A percentile compares a stretch with the other conserved stretches of the same genome.
Evolutionary conservation across 2,329 filamentous ascomycete genomes (phyloP).

Genomic region (Clathrospora elynae): DNA sequence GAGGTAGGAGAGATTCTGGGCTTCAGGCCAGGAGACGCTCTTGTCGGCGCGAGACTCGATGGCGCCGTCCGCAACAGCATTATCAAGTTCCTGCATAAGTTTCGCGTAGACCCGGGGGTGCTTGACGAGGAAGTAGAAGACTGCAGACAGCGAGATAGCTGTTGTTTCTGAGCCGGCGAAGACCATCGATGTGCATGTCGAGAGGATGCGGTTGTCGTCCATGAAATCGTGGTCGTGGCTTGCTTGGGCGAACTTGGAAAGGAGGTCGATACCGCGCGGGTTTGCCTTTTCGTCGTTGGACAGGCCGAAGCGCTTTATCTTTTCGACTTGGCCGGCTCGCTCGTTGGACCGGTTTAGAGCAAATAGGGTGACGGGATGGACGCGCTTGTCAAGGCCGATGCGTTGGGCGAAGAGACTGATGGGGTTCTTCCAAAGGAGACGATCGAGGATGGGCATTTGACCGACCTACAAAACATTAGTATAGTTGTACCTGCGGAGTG

Average conservation of each 20-base stretch:
- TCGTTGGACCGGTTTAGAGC: conserved; percentile 70
- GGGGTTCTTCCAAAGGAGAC: conserved; percentile 74
- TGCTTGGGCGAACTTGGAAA: conserved; percentile 74
- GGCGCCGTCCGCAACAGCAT: conserved; percentile 58
- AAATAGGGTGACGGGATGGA: conserved; percentile 75
- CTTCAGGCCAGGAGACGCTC: conserved; percentile 71
- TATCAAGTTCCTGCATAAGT: conserved; percentile 67
- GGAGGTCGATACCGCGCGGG: conserved; percentile 60
- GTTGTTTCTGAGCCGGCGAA: conserved; percentile 81
- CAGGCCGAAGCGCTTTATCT: conserved; percentile 52
- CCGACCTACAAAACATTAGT: conserved; percentile 59
- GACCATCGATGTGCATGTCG: conserved; percentile 72
- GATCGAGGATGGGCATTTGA: conserved; percentile 74
- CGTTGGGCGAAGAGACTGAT: conserved; percentile 70
- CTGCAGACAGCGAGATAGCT: conserved; percentile 70
- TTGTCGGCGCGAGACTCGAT: conserved; percentile 55
- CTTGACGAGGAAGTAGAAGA: conserved; percentile 76
- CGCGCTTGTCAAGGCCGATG: conserved; percentile 68
- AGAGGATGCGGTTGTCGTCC: conserved; percentile 70
- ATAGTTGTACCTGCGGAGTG: not conserved
- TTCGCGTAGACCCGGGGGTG: conserved; percentile 61
- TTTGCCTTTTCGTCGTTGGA: conserved; percentile 38
- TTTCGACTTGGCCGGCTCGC: conserved; percentile 61
- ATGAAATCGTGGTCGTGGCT: conserved; percentile 72
- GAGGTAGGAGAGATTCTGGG: conserved; percentile 73